Conservation (phyloP, 2,329 filamentous ascomycete genomes). For the Sporothrix humicola region DNA sequence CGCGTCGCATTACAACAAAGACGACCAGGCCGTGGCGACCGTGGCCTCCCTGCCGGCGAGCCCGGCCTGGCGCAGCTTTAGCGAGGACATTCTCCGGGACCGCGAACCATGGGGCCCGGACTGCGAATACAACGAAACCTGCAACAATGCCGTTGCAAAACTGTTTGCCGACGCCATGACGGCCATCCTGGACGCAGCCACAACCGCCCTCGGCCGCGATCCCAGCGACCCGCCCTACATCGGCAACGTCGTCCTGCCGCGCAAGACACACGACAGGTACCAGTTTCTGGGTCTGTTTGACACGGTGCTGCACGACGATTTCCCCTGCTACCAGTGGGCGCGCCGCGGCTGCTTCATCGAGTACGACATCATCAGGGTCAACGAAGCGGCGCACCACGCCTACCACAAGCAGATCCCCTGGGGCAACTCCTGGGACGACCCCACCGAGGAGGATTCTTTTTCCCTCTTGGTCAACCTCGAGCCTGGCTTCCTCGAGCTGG, state of each 20-base stretch:
- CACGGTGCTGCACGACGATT: slow-evolving; percentile 19
- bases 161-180: slow-evolving; percentile 3
- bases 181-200: slow-evolving; percentile 9
- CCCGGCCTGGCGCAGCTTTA: slow-evolving; percentile 22
- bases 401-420: slow-evolving; percentile 21
- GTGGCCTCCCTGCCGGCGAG: slow-evolving; percentile 12
- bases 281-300: not conserved
- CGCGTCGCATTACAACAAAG: slow-evolving; percentile 26
- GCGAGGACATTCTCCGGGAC: not conserved
- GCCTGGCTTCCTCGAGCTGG: slow-evolving; percentile 12
- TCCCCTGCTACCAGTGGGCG: slow-evolving; percentile 18
- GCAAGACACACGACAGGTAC: not conserved
- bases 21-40: slow-evolving; percentile 18
- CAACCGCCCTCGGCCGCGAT: slow-evolving; percentile 1
- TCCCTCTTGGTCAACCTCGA: not conserved
- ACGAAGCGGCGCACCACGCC: slow-evolving; percentile 13
- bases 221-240: not conserved
- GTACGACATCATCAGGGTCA: slow-evolving; percentile 15
- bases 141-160: not conserved
- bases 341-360: slow-evolving; percentile 25
- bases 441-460: slow-evolving; percentile 9
- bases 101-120: slow-evolving; percentile 8
- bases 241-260: slow-evolving; percentile 24
- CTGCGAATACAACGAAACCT: not conserved
- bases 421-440: not conserved